Evolutionary conservation across 495 filamentous ascomycete genomes (phyloP).

Genomic region (Glonium stellatum): DNA sequence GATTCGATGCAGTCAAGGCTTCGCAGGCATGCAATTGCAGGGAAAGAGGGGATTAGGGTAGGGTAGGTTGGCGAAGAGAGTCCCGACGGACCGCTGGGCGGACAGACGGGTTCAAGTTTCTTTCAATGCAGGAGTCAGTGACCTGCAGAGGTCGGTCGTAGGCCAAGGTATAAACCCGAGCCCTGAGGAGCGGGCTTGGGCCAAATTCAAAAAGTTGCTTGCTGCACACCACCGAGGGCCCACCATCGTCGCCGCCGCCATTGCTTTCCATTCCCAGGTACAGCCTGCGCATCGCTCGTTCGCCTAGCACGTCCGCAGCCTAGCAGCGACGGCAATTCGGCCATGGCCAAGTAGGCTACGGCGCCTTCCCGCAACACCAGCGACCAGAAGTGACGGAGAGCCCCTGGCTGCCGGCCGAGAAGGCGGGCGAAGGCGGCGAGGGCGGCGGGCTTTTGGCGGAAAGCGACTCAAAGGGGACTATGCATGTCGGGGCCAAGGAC

Average conservation of each 20-base stretch:
- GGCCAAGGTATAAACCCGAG: too few species aligned
- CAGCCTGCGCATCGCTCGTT: too few species aligned
- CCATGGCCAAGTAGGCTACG: not conserved
- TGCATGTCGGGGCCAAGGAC: not conserved
- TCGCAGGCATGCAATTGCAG: slow-evolving; percentile 2
- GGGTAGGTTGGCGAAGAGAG: not conserved
- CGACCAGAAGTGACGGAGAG: too few species aligned
- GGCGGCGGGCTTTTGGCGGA: too few species aligned
- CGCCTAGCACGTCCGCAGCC: too few species aligned
- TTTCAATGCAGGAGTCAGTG: slow-evolving; percentile 3
- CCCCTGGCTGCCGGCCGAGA: too few species aligned
- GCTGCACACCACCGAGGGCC: not conserved
- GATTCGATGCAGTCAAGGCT: slow-evolving; percentile 1
- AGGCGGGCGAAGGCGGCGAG: too few species aligned
- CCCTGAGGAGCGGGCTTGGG: too few species aligned
- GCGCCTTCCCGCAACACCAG: not conserved
- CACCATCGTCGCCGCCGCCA: not conserved
- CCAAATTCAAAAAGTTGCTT: not conserved
- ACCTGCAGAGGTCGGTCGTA: not conserved
- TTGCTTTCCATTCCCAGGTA: too few species aligned
- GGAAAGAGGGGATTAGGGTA: not conserved
- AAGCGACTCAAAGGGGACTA: not conserved
- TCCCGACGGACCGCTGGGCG: not conserved
- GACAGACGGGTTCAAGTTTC: not conserved
- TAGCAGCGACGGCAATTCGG: not conserved